phyloP scores from a whole-genome alignment of 805 yeast species.

The Babjeviella inositovora region DNA sequence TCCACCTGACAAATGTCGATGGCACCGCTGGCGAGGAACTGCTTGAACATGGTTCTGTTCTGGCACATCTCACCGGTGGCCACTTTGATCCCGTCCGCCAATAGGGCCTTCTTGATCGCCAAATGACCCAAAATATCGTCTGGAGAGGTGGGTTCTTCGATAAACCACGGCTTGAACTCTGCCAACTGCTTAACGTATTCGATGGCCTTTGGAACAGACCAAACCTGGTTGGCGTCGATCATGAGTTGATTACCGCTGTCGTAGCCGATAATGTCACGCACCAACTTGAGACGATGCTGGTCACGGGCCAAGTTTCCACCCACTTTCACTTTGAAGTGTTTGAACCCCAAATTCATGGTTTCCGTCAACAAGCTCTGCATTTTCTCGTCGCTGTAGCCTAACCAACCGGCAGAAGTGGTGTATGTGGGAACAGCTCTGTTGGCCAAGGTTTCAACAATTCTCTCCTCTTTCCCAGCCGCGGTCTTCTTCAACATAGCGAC shows the following conservation, averaged over 20 bases:
- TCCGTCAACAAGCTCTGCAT: conserved; percentile 14
- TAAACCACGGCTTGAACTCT: conserved; percentile 14
- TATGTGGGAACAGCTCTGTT: conserved; percentile 22
- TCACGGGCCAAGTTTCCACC: conserved; percentile 20
- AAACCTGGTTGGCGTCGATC: conserved; percentile 17
- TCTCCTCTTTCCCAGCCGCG: conserved; percentile 11
- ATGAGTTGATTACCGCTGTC: conserved; percentile 11
- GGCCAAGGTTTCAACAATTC: conserved; percentile 13
- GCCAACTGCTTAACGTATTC: conserved; percentile 10
- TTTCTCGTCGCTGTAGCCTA: conserved; percentile 21
- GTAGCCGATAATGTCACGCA: conserved; percentile 21
- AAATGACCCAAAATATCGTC: conserved; percentile 14
- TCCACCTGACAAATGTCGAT: conserved; percentile 13
- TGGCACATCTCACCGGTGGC: conserved; percentile 18
- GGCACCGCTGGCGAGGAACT: conserved; percentile 10
- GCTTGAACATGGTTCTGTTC: conserved; percentile 15
- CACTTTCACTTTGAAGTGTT: conserved; percentile 21
- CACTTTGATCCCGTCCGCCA: conserved; percentile 11
- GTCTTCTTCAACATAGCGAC: conserved; percentile 12
- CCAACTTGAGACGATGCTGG: conserved; percentile 14
- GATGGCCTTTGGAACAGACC: conserved; percentile 16
- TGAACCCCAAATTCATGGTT: conserved; percentile 18
- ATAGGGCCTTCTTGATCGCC: conserved; percentile 11
- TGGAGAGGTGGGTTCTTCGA: conserved; percentile 17
- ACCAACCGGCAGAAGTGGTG: conserved; percentile 28